Percentiles rank a stretch among this genome's conserved stretches.
Conservation (phyloP, 176 grass and related monocot species). For the Urochloa ruziziensis region DNA sequence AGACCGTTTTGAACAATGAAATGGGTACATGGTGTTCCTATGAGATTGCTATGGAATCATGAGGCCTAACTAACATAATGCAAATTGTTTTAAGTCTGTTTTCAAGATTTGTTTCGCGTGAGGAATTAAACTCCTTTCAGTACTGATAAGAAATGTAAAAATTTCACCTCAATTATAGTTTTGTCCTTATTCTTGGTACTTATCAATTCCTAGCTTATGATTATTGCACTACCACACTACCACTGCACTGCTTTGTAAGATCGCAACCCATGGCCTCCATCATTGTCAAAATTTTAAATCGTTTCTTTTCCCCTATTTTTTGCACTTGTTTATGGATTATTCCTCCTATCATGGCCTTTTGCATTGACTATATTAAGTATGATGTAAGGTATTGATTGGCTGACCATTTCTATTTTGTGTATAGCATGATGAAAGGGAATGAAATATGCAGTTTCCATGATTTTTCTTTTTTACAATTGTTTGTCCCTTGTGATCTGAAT, state of each 20-base stretch:
- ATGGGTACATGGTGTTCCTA: background rate
- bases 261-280: background rate
- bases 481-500: slow-evolving; percentile 19
- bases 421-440: background rate
- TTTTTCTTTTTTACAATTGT: slow-evolving; percentile 1
- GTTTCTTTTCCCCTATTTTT: background rate
- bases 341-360: background rate
- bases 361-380: background rate
- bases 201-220: background rate
- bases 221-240: background rate
- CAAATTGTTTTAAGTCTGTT: background rate
- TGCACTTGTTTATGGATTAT: background rate
- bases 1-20: background rate
- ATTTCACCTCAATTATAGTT: background rate
- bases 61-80: background rate
- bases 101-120: background rate
- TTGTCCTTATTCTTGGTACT: background rate
- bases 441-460: background rate
- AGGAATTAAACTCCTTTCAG: background rate
- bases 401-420: background rate
- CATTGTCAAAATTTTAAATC: background rate
- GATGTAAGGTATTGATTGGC: background rate
- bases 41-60: background rate
- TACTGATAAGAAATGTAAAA: background rate
- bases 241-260: background rate